Evolutionary conservation across 805 yeast genomes (phyloP).

Genomic region (Schwanniomyces vanrijiae): DNA sequence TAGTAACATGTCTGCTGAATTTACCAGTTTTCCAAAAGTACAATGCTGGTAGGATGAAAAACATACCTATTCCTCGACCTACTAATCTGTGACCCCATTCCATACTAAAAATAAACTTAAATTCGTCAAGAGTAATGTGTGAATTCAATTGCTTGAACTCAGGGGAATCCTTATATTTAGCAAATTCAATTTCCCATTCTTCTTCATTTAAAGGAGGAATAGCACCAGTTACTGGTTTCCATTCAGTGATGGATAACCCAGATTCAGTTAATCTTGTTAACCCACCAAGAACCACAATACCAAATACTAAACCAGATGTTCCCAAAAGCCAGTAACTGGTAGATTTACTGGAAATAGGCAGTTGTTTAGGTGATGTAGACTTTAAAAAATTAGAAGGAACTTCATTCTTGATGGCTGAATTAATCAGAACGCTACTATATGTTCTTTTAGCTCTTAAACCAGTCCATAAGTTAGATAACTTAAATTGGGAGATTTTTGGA

Average conservation of each 20-base stretch:
- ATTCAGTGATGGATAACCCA: slow-evolving; percentile 93
- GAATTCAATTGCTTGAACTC: slow-evolving; percentile 89
- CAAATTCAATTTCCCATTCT: slow-evolving; percentile 87
- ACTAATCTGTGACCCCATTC: slow-evolving; percentile 96
- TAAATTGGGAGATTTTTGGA: slow-evolving; percentile 8
- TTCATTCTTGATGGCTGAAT: neutral
- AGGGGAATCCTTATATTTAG: slow-evolving; percentile 79
- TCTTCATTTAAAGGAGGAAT: slow-evolving; percentile 79
- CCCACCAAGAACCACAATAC: slow-evolving; percentile 96
- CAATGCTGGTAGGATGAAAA: slow-evolving; percentile 79
- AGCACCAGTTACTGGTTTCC: slow-evolving; percentile 97
- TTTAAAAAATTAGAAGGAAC: neutral
- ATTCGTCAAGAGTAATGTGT: slow-evolving; percentile 85
- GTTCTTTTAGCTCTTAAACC: slow-evolving; percentile 3
- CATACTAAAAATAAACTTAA: slow-evolving; percentile 92
- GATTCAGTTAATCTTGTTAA: slow-evolving; percentile 93
- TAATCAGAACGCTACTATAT: slow-evolving; percentile 2
- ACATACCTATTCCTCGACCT: slow-evolving; percentile 87
- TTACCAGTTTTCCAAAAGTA: slow-evolving; percentile 70
- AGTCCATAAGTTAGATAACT: slow-evolving; percentile 5
- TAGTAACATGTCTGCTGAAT: slow-evolving; percentile 66
- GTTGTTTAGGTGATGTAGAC: neutral
- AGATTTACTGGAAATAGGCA: slow-evolving; percentile 21
- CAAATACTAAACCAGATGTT: slow-evolving; percentile 86
- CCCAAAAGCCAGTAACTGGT: slow-evolving; percentile 91